phyloP scores from a whole-genome alignment of 352 stramenopile species.

The Elongisporangium undulatum region DNA sequence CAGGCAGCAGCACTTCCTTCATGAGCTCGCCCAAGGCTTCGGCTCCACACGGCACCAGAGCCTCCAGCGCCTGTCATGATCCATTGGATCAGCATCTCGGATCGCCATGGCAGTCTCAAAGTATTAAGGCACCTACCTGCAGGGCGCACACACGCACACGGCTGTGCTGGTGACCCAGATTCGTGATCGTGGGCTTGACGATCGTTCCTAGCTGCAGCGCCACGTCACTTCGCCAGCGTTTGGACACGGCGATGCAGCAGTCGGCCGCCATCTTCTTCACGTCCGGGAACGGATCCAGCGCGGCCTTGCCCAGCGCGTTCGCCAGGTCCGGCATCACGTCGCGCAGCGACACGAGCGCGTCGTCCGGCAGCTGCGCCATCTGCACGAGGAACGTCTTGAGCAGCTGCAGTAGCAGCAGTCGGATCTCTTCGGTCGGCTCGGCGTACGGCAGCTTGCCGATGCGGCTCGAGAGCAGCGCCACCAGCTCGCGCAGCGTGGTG shows the following conservation, averaged over 20 bases:
- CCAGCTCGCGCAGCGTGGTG: slow-evolving; percentile 37
- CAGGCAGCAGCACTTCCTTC: slow-evolving; percentile 67
- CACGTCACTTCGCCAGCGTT: slow-evolving; percentile 45
- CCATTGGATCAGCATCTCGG: neutral
- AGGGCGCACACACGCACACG: slow-evolving; percentile 68
- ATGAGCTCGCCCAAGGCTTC: slow-evolving; percentile 70
- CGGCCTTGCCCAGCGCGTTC: slow-evolving; percentile 69
- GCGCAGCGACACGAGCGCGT: slow-evolving; percentile 19
- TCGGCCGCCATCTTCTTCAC: slow-evolving; percentile 74
- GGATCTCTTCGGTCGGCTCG: slow-evolving; percentile 81
- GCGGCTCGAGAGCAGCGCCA: slow-evolving; percentile 40
- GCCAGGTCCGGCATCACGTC: slow-evolving; percentile 62
- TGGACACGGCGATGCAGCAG: slow-evolving; percentile 51
- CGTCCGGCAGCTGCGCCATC: slow-evolving; percentile 15
- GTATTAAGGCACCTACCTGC: slow-evolving; percentile 22
- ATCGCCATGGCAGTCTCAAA: neutral
- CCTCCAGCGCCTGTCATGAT: slow-evolving; percentile 46
- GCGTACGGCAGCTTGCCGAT: slow-evolving; percentile 73
- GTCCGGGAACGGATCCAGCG: slow-evolving; percentile 74
- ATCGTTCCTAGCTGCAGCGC: slow-evolving; percentile 68
- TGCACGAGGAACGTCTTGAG: slow-evolving; percentile 50
- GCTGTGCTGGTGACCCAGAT: slow-evolving; percentile 81
- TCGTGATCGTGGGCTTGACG: slow-evolving; percentile 56
- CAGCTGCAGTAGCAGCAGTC: slow-evolving; percentile 62
- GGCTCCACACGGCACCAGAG: slow-evolving; percentile 58